Percentiles rank a stretch among this genome's conserved stretches.
Evolutionary conservation across 495 filamentous ascomycete genomes (phyloP).

Genomic region (Lophiotrema nucula): DNA sequence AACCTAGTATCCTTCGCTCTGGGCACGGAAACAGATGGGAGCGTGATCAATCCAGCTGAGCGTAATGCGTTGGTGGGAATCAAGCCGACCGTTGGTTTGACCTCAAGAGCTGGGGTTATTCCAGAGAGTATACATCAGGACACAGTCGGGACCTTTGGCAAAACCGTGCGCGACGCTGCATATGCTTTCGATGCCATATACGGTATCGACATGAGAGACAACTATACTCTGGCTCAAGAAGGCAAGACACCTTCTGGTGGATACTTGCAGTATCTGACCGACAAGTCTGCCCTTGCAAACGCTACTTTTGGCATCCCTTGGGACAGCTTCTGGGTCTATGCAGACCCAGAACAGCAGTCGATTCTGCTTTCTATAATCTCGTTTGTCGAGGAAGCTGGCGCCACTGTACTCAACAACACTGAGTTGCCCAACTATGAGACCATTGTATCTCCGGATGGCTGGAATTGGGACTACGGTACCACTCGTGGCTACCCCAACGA

Average conservation of each 20-base stretch:
- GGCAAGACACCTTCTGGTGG: conserved; percentile 54
- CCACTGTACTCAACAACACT: conserved; percentile 66
- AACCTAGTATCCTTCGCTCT: conserved; percentile 63
- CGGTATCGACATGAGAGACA: conserved; percentile 55
- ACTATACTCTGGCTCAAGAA: conserved; percentile 57
- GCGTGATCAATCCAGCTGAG: conserved; percentile 70
- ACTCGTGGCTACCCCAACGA: conserved; percentile 64
- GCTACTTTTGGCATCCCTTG: conserved; percentile 70
- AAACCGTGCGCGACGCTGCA: conserved; percentile 64
- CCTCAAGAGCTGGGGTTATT: conserved; percentile 62
- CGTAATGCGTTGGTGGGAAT: conserved; percentile 64
- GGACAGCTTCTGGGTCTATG: conserved; percentile 64
- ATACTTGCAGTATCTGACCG: conserved; percentile 56
- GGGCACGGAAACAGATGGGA: conserved; percentile 75
- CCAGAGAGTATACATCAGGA: conserved; percentile 67
- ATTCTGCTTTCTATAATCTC: conserved; percentile 54
- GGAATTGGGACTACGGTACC: conserved; percentile 71
- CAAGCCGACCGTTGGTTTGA: conserved; percentile 66
- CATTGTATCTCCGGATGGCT: conserved; percentile 61
- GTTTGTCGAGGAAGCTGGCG: conserved; percentile 59
- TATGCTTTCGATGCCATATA: conserved; percentile 67
- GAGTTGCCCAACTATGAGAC: conserved; percentile 62
- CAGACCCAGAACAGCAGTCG: conserved; percentile 52
- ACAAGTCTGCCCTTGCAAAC: conserved; percentile 54
- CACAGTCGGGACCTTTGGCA: conserved; percentile 63